Conservation (phyloP, 768 basidiomycete species). For the Dentipellis sp. region DNA sequence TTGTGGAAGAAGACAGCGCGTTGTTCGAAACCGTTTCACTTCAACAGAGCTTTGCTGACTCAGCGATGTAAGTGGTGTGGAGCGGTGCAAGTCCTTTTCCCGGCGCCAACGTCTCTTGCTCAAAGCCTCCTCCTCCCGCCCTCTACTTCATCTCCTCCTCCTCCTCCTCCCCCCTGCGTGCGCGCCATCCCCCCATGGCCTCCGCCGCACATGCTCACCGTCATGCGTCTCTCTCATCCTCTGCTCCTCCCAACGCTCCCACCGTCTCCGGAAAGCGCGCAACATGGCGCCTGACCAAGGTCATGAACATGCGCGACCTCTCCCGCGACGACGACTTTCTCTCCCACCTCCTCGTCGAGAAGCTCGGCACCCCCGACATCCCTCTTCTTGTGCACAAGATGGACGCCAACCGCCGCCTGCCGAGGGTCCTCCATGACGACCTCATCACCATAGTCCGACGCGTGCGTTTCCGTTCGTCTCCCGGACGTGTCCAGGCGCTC, state of each 20-base stretch:
- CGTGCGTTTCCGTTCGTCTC: slow-evolving; percentile 34
- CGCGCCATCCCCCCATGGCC: not conserved
- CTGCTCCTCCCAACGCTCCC: not conserved
- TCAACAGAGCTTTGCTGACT: too few species aligned
- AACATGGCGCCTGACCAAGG: slow-evolving; percentile 72
- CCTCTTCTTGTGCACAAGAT: slow-evolving; percentile 89
- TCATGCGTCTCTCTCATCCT: not conserved
- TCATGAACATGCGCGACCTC: slow-evolving; percentile 87
- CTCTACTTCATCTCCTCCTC: slow-evolving; percentile 2
- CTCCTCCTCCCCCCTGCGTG: slow-evolving; percentile 3
- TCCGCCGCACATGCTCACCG: not conserved
- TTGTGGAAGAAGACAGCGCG: too few species aligned
- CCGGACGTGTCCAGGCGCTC: slow-evolving; percentile 12
- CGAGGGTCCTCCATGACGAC: slow-evolving; percentile 61
- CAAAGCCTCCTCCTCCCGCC: slow-evolving; percentile 7
- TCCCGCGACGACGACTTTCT: slow-evolving; percentile 89
- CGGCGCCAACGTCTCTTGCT: slow-evolving; percentile 13
- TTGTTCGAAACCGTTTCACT: too few species aligned
- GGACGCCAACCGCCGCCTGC: slow-evolving; percentile 68
- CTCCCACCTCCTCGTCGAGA: slow-evolving; percentile 82
- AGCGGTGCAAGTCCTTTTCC: not conserved
- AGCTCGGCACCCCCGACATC: slow-evolving; percentile 69
- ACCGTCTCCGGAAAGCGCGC: slow-evolving; percentile 1
- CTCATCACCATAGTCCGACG: slow-evolving; percentile 68
- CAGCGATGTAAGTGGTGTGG: not conserved